A percentile compares a stretch with the other conserved stretches of the same genome.
Evolutionary conservation across 2,329 filamentous ascomycete species (phyloP).

Genomic region (Penicillium sp.): DNA sequence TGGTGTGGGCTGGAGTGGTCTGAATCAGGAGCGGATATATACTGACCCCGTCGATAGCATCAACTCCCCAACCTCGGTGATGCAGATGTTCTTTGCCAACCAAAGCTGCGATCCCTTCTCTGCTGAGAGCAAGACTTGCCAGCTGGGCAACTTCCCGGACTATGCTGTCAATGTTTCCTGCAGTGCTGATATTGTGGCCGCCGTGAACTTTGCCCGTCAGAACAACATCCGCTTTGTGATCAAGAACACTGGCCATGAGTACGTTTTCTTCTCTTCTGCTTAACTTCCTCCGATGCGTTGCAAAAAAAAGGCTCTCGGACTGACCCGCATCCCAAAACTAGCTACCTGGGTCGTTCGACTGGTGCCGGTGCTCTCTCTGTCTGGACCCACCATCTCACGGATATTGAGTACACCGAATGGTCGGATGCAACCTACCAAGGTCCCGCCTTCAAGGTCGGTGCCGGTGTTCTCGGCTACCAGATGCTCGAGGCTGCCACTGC

Average conservation of each 20-base stretch:
- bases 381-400: constrained; percentile 40
- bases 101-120: constrained; percentile 39
- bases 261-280: constrained; percentile 12
- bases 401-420: constrained; percentile 40
- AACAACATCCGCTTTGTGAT: constrained; percentile 58
- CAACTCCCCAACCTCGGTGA: constrained; percentile 37
- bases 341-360: constrained; percentile 59
- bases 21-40: not conserved
- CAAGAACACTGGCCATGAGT: constrained; percentile 49
- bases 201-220: constrained; percentile 49
- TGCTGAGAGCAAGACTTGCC: constrained; percentile 28
- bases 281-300: not conserved
- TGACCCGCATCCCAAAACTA: constrained; percentile 4
- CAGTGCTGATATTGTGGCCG: constrained; percentile 33
- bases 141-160: constrained; percentile 35
- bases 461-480: constrained; percentile 58
- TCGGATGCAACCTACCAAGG: constrained; percentile 52
- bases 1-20: too few species aligned
- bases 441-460: constrained; percentile 56
- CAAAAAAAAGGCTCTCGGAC: too few species aligned
- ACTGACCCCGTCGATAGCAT: constrained; percentile 19
- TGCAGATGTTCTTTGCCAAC: constrained; percentile 40
- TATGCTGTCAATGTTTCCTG: constrained; percentile 44
- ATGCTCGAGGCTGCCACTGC: constrained; percentile 53
- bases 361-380: constrained; percentile 56